These are phyloP conservation scores for Malassezia psittaci DNA, from an alignment of 1,284 basidiomycete species.

Conservation along the genomic window DNA sequence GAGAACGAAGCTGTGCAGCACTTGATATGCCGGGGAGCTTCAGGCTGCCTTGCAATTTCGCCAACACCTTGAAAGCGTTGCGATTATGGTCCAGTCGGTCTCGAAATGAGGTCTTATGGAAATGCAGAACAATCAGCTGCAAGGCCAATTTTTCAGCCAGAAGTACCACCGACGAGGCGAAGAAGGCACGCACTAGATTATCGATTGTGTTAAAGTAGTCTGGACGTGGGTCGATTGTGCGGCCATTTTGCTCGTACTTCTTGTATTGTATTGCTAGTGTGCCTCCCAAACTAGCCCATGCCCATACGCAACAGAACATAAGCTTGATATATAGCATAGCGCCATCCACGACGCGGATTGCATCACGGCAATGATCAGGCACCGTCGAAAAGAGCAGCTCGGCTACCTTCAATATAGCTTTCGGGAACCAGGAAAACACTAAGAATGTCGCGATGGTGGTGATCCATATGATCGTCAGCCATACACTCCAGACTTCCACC, in stretches of 20 bases:
- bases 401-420: constrained; percentile 24
- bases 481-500: constrained; percentile 38
- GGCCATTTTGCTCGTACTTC: background rate
- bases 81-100: constrained; percentile 39
- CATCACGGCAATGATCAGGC: constrained; percentile 33
- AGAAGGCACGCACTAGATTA: constrained; percentile 26
- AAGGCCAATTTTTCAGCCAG: constrained; percentile 35
- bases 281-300: constrained; percentile 44
- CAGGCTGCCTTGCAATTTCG: constrained; percentile 25
- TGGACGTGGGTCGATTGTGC: constrained; percentile 15
- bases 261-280: constrained; percentile 25
- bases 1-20: constrained; percentile 12
- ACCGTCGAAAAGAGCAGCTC: constrained; percentile 32
- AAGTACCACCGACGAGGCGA: constrained; percentile 35
- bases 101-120: constrained; percentile 42
- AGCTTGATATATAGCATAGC: constrained; percentile 35
- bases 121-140: constrained; percentile 38
- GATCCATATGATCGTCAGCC: constrained; percentile 44
- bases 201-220: constrained; percentile 1
- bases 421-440: constrained; percentile 33
- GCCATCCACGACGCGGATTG: constrained; percentile 35
- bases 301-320: constrained; percentile 41
- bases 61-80: constrained; percentile 33
- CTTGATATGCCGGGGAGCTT: background rate
- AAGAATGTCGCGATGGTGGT: constrained; percentile 36